phyloP scores from a whole-genome alignment of 768 basidiomycete species.

The Psilocybe subaeruginosa region DNA sequence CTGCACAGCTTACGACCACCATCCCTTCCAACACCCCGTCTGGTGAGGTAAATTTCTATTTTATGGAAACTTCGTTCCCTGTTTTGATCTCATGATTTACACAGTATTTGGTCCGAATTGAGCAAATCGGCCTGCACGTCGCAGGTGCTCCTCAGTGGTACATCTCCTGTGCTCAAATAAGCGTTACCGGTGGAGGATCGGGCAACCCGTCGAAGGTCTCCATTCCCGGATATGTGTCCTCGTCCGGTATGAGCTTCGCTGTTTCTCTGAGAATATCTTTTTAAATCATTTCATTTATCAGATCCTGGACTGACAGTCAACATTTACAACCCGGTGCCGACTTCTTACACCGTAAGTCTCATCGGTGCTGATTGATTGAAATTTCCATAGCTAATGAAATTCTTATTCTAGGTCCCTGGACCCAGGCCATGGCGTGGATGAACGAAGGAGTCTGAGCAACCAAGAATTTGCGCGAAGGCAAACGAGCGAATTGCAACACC shows the following conservation, averaged over 20 bases:
- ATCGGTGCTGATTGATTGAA: not conserved
- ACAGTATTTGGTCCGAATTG: constrained; percentile 48
- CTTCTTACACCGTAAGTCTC: constrained; percentile 30
- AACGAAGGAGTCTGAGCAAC: not conserved
- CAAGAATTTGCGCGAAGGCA: not conserved
- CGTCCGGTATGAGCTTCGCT: constrained; percentile 27
- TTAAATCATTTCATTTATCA: not conserved
- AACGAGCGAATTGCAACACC: not conserved
- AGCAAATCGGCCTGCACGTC: constrained; percentile 50
- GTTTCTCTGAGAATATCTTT: not conserved
- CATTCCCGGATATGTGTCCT: constrained; percentile 51
- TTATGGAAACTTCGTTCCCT: not conserved
- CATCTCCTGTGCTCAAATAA: constrained; percentile 52
- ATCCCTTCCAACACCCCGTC: constrained; percentile 44
- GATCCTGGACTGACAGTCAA: constrained; percentile 46
- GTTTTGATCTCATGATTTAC: not conserved
- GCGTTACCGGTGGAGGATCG: constrained; percentile 43
- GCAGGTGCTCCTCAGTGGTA: constrained; percentile 49
- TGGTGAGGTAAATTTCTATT: constrained; percentile 34
- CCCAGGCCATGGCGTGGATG: constrained; percentile 20
- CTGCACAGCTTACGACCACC: constrained; percentile 38
- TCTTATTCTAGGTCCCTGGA: constrained; percentile 19
- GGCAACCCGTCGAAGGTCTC: constrained; percentile 48
- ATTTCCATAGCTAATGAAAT: not conserved
- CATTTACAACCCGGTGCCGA: constrained; percentile 42